A percentile compares a stretch with the other conserved stretches of the same genome.
Evolutionary conservation across 805 yeast genomes (phyloP).

Genomic region (Lachancea sp.): DNA sequence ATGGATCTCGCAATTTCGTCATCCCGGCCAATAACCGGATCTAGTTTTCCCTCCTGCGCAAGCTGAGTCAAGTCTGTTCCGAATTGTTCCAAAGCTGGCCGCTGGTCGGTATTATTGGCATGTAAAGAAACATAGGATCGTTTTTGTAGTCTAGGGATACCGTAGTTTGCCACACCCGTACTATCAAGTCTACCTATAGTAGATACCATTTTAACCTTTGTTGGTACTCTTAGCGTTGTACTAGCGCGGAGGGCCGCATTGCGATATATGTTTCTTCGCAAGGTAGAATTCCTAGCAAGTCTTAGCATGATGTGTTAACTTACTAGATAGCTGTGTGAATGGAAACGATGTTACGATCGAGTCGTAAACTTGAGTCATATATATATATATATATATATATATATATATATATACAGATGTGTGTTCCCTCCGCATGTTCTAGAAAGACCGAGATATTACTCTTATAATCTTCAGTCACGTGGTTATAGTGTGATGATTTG

Average conservation of each 20-base stretch:
- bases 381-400: no score
- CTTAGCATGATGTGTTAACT: neutral
- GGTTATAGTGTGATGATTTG: no score
- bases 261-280: conserved; percentile 2
- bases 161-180: neutral
- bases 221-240: neutral
- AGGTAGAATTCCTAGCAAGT: conserved; percentile 1
- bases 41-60: conserved; percentile 85
- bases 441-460: neutral
- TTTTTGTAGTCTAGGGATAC: neutral
- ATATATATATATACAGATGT: neutral
- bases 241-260: neutral
- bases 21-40: conserved; percentile 96
- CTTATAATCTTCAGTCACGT: no score
- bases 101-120: conserved; percentile 38
- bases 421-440: neutral
- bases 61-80: conserved; percentile 82
- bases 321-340: no score
- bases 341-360: no score
- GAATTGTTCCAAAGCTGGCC: conserved; percentile 75
- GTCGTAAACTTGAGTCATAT: no score
- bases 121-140: conserved; percentile 3
- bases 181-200: neutral
- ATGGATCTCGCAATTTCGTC: conserved; percentile 91
- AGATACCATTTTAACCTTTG: neutral